phyloP scores from a whole-genome alignment of 805 yeast genomes.

The Maudiozyma saulgeensis region DNA sequence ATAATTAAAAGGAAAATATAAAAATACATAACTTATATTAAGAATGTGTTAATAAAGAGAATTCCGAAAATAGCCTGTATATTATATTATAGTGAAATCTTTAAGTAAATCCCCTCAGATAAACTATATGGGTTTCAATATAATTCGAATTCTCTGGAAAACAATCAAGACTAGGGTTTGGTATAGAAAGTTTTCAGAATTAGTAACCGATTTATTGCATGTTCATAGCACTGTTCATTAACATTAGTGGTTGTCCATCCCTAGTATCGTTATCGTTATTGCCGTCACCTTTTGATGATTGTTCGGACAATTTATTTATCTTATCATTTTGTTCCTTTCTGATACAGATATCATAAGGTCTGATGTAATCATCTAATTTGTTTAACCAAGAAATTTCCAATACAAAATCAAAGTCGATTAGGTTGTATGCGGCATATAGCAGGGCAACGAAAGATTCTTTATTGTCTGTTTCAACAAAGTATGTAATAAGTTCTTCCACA shows the following conservation, averaged over 20 bases:
- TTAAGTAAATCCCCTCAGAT: constrained; percentile 8
- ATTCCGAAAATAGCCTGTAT: no score
- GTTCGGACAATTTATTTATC: constrained; percentile 55
- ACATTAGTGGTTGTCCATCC: constrained; percentile 63
- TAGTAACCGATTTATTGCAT: constrained; percentile 67
- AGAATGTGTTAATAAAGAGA: background rate
- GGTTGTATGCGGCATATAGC: constrained; percentile 74
- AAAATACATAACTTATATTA: background rate
- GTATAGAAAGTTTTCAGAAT: constrained; percentile 10
- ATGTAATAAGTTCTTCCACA: constrained; percentile 78
- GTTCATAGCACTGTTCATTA: constrained; percentile 73
- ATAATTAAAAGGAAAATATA: background rate
- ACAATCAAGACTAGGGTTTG: background rate
- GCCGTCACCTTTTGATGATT: constrained; percentile 53
- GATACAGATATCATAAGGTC: constrained; percentile 83
- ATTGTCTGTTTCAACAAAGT: constrained; percentile 94
- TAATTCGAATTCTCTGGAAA: background rate
- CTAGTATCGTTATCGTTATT: constrained; percentile 44
- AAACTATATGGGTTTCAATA: background rate
- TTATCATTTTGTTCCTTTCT: constrained; percentile 69
- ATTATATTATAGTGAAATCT: no score
- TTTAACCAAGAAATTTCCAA: constrained; percentile 88
- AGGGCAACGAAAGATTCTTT: constrained; percentile 90
- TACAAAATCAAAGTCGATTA: constrained; percentile 73
- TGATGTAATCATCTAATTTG: constrained; percentile 70